Evolutionary conservation across 2,329 filamentous ascomycete genomes (phyloP).

Genomic region (Colletotrichum liriopes): DNA sequence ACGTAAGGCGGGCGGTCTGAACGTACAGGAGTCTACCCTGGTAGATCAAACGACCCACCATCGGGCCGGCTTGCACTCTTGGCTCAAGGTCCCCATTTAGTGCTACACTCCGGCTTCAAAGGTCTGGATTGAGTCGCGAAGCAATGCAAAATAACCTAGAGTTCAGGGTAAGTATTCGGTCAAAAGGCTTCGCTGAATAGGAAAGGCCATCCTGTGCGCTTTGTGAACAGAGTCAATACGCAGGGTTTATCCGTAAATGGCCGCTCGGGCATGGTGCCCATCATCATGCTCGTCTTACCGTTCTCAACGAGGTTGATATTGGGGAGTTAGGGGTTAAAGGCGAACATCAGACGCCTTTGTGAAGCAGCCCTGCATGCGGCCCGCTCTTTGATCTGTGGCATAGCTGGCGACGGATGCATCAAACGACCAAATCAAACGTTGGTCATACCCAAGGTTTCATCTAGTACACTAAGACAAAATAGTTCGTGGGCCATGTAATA

Average conservation of each 20-base stretch:
- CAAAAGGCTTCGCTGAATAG: not conserved
- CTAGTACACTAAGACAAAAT: not conserved
- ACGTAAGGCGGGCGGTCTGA: not conserved
- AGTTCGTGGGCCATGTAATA: not conserved
- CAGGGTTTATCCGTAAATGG: not conserved
- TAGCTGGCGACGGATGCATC: constrained; percentile 9
- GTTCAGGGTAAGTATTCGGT: not conserved
- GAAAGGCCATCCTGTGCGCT: no score
- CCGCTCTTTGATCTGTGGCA: constrained; percentile 7
- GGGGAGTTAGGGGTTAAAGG: not conserved
- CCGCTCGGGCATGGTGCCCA: not conserved
- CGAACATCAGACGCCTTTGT: constrained; percentile 6
- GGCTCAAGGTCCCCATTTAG: not conserved
- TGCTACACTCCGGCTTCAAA: not conserved
- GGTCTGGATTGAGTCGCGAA: not conserved
- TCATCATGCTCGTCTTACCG: not conserved
- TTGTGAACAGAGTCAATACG: not conserved
- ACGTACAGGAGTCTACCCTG: not conserved
- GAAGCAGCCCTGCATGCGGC: constrained; percentile 14
- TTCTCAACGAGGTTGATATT: not conserved
- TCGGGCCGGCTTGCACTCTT: not conserved
- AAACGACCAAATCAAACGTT: constrained; percentile 17
- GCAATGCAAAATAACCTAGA: not conserved
- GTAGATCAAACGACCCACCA: not conserved
- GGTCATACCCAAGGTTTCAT: constrained; percentile 6